Evolutionary conservation across 1,284 basidiomycete species (phyloP).

Genomic region (Ustilago trichophora): DNA sequence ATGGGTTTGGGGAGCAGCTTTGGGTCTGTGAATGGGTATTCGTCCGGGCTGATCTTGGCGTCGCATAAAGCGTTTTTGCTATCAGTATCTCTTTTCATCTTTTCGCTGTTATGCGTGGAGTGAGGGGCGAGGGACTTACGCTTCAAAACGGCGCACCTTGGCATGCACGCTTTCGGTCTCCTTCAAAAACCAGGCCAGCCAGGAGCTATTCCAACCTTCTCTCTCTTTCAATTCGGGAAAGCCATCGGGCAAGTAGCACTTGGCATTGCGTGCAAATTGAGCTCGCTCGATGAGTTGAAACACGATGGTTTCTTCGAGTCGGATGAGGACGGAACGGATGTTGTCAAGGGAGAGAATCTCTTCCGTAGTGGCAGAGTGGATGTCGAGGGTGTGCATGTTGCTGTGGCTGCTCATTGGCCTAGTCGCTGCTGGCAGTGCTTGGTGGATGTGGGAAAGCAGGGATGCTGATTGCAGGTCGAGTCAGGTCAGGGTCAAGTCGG

Average conservation of each 20-base stretch:
- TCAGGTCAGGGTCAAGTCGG: too few relatives aligned
- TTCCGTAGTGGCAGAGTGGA: constrained; percentile 47
- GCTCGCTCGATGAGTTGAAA: constrained; percentile 92
- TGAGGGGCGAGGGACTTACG: constrained; percentile 23
- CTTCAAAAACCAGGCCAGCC: constrained; percentile 96
- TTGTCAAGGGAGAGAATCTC: constrained; percentile 78
- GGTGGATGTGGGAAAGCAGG: background rate
- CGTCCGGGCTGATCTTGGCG: constrained; percentile 84
- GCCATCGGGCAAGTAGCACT: constrained; percentile 82
- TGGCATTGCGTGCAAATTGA: constrained; percentile 93
- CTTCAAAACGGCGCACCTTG: constrained; percentile 42
- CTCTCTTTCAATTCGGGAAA: constrained; percentile 76
- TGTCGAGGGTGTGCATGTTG: constrained; percentile 54
- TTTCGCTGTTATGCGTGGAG: too few relatives aligned
- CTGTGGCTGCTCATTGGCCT: constrained; percentile 43
- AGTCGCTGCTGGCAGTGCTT: background rate
- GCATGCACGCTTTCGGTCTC: constrained; percentile 92
- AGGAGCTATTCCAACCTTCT: constrained; percentile 80
- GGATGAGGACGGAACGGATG: constrained; percentile 84
- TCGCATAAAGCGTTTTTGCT: too few relatives aligned
- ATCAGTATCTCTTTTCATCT: too few relatives aligned
- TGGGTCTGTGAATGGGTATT: constrained; percentile 87
- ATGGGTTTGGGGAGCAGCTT: constrained; percentile 83
- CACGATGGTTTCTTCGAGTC: constrained; percentile 98
- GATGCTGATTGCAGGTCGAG: background rate